Evolutionary conservation across 352 stramenopile genomes (phyloP), one percentile per base, ranked within the genome.

Genomic region (Phytophthora pseudosyringae): DNA sequence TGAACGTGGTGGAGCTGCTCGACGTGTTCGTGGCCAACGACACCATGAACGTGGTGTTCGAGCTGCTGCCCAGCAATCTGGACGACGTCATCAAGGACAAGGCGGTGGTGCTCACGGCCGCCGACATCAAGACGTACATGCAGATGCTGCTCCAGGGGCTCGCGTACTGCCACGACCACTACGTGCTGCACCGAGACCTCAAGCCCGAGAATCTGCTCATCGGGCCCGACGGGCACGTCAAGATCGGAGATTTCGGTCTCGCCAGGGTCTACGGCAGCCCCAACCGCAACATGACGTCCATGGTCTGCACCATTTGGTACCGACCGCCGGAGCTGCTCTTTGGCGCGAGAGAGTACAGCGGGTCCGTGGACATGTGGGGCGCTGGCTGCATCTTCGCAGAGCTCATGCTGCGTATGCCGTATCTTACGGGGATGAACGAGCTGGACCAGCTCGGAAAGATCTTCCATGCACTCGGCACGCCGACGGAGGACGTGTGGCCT

Each of bases 71-170:
- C 36, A 93, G 81, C 58, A 94, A 95, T 62, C 59, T 97, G 48
- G 88, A 96, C 64, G 83, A 96, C 46, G 83, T 96, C 21, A 91
- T 97, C 65, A 94, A 96, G 67, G 84, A 95, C 73, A 96, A 96
- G 67, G 78, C 80, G 0, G 75, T 96, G 51, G 79, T 96, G 55
- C 76, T 97, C 54, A 90, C 87, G 32, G 83, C 90, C 26, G 75
- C 80, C 3, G 82, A 96, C 55, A 93, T 97, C 61, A 97, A 95
- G 68, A 69, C 76, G 26, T 95, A 95, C 80, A 93, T 97, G 87
- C 74, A 89, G 62, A 95, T 95, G 89, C 73, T 94, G 40, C 75
- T 95, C 12, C 64, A 81, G 12, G 89, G 87, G 1, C 64, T 95
- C 39, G 81, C 78, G 33, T 92, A 94, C 53, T 91, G 88, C 55